Percentiles rank a stretch among this genome's conserved stretches.
Evolutionary conservation across 208 protist genomes (phyloP).

Genomic region (Leishmania guyanensis): DNA sequence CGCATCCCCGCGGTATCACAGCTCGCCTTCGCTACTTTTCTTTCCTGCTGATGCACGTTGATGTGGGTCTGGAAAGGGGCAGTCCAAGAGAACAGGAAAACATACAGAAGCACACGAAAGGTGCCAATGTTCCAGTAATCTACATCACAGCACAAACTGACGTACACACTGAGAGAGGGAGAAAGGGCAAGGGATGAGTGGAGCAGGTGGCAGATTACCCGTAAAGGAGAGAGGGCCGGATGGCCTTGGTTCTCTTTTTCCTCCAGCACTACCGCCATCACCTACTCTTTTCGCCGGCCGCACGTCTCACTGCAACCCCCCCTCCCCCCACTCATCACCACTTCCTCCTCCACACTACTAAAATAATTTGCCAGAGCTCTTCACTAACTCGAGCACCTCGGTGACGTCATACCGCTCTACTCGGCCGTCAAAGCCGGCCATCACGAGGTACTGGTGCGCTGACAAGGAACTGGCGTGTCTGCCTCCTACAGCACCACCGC

Average conservation of each 20-base stretch:
- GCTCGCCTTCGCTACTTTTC: background rate
- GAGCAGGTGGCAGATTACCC: background rate
- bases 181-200: background rate
- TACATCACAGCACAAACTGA: background rate
- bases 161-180: background rate
- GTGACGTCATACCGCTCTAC: constrained; percentile 45
- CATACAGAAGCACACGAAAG: background rate
- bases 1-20: background rate
- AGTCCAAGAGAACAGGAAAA: background rate
- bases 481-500: background rate
- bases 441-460: constrained; percentile 28
- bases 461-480: background rate
- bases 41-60: background rate
- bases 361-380: constrained; percentile 15
- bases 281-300: background rate
- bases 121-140: background rate
- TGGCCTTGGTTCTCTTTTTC: background rate
- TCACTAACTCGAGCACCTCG: constrained; percentile 17
- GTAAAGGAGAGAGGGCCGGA: background rate
- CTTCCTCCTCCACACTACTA: background rate
- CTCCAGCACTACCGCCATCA: background rate
- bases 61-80: background rate
- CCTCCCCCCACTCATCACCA: background rate
- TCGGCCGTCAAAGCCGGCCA: constrained; percentile 46
- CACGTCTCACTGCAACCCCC: no score